Base-by-base conservation (phyloP, 2,329 filamentous ascomycete species). In the Cyclaneusma minus region DNA sequence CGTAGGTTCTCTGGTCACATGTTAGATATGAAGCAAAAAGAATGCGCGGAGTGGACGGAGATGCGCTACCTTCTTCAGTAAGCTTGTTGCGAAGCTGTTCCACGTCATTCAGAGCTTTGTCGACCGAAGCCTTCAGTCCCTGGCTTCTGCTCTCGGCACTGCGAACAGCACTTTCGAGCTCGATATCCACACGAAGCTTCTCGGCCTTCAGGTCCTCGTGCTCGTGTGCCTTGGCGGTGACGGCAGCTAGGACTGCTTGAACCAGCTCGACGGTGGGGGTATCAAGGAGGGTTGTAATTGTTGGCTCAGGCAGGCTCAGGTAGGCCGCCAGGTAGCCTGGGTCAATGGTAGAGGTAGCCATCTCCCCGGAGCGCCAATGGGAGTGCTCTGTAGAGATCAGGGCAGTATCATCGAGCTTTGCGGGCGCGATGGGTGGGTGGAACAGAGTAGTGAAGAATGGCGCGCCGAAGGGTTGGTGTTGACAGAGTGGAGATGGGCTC, bases 121-220 rank as follows among this genome's bases (percentile, higher is more conserved):
- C 83, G 22, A 83, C 68, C 1, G 78, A 80, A 5, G 68, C 63
- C 54, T 89, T 92, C 48, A 89, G 71, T 6, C 74, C 69, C 45
- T 87, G 82, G 37, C 75, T 74, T 51, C 84, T 80, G 13, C 77
- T 72, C 47, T 95, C 87, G 32, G 78, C 76, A 37, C 69, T 79
- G 41, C 84, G 76, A 24, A 93, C 76, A 11, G 77, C 78, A 51
- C 83, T 89, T 50, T 98, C 89, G 6, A 95, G 67, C 57, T 95
- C 85, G 22, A 98, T 89, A 43, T 93, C 83, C 23, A 81, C 60
- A 39, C 82, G 76, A 22, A 94, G 64, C 55, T 94, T 95, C 37
- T 92, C 81, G 7, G 87, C 76, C 41, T 77, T 82, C 21, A 93
- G 56, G 20, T 73, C 67, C 47, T 93, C 83, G 42, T 70, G 76